Percentiles rank a stretch among this genome's conserved stretches.
phyloP scores from a whole-genome alignment of 2,329 filamentous ascomycete species.

The Botryosphaeria agaves region DNA sequence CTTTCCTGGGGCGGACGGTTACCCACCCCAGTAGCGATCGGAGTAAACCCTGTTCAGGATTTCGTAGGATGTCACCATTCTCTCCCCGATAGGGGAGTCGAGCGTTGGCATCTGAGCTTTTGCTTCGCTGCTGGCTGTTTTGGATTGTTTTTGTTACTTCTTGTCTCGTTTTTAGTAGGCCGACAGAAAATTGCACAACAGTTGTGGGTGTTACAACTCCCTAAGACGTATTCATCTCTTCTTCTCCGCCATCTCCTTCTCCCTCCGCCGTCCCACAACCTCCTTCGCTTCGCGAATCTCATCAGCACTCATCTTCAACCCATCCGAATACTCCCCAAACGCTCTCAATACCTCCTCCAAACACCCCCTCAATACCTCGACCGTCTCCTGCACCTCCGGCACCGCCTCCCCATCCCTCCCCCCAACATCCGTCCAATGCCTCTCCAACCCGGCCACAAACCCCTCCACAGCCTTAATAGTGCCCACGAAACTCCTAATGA shows the following conservation, averaged over 20 bases:
- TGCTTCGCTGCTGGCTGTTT: too few species aligned
- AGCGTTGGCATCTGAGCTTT: too few species aligned
- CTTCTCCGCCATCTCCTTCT: not conserved
- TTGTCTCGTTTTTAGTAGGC: too few species aligned
- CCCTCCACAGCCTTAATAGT: conserved; percentile 52
- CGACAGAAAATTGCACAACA: too few species aligned
- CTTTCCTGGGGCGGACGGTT: too few species aligned
- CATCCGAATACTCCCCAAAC: conserved; percentile 58
- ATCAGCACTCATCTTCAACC: conserved; percentile 49
- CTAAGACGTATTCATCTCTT: too few species aligned
- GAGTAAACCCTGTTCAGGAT: too few species aligned
- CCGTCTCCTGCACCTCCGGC: conserved; percentile 52
- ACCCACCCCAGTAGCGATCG: too few species aligned
- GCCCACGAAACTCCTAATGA: conserved; percentile 55
- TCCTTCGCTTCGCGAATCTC: conserved; percentile 63
- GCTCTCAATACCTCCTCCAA: conserved; percentile 47
- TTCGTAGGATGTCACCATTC: too few species aligned
- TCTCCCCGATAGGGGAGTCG: too few species aligned
- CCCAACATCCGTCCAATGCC: conserved; percentile 67
- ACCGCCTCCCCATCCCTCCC: conserved; percentile 31
- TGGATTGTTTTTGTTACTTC: too few species aligned
- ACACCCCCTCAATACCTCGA: conserved; percentile 45
- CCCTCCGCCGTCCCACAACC: conserved; percentile 14
- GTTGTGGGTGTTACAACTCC: too few species aligned
- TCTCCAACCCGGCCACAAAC: conserved; percentile 40